phyloP scores from a whole-genome alignment of 1,139 yeast genomes.

The Komagataea norvegica region DNA sequence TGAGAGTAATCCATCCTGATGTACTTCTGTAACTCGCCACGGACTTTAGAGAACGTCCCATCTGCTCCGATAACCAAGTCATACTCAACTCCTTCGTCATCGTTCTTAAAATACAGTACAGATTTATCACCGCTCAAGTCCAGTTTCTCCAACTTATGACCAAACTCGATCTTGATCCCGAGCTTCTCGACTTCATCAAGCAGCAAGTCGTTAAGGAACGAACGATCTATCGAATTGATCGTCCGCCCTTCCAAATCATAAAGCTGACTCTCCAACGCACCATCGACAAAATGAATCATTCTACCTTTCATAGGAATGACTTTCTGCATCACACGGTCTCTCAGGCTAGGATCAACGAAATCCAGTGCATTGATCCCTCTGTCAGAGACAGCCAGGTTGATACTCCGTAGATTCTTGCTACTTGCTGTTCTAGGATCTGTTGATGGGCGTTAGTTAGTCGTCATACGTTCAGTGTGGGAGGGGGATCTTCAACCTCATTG shows the following conservation, averaged over 20 bases:
- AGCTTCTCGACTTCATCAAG: slow-evolving; percentile 51
- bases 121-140: slow-evolving; percentile 29
- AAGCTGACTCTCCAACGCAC: slow-evolving; percentile 60
- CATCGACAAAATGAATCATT: slow-evolving; percentile 75
- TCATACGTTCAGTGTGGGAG: no score
- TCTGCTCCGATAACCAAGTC: slow-evolving; percentile 80
- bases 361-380: slow-evolving; percentile 73
- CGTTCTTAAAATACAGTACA: slow-evolving; percentile 26
- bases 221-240: slow-evolving; percentile 82
- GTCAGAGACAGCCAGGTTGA: slow-evolving; percentile 81
- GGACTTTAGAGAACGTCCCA: slow-evolving; percentile 75
- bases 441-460: no score
- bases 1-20: slow-evolving; percentile 70
- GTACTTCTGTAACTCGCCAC: slow-evolving; percentile 63
- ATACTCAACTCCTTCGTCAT: slow-evolving; percentile 27
- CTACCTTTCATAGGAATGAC: slow-evolving; percentile 85
- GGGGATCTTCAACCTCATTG: slow-evolving; percentile 23
- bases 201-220: slow-evolving; percentile 58
- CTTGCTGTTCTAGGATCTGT: slow-evolving; percentile 22
- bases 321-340: slow-evolving; percentile 49
- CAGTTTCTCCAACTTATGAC: slow-evolving; percentile 48
- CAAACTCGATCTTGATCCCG: slow-evolving; percentile 47
- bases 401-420: slow-evolving; percentile 53
- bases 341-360: slow-evolving; percentile 55
- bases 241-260: slow-evolving; percentile 75